A percentile compares a stretch with the other conserved stretches of the same genome.
Evolutionary conservation across 225 moss, liverwort and hornwort species (phyloP).

Genomic region (Rhytidiadelphus loreus): DNA sequence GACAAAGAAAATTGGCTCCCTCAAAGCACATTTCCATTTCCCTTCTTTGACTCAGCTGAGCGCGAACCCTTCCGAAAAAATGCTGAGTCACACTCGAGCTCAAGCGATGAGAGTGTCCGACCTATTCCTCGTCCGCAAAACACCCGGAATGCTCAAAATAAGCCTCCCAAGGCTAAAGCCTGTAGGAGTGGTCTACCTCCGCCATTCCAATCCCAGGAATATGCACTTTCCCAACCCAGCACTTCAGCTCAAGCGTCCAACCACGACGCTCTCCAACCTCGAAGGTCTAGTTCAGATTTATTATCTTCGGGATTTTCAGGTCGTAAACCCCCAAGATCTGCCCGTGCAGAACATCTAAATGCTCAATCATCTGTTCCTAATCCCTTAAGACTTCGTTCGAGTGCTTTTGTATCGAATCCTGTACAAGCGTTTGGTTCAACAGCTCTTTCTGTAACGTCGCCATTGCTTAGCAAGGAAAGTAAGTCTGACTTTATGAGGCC

Average conservation of each 20-base stretch:
- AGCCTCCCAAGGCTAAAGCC: constrained; percentile 2
- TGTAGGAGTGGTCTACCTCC: background rate
- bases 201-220: background rate
- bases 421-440: background rate
- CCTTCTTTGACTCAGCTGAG: constrained; percentile 45
- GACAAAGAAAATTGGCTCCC: constrained; percentile 70
- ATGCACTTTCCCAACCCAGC: background rate
- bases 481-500: background rate
- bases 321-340: constrained; percentile 3
- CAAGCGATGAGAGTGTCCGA: constrained; percentile 13
- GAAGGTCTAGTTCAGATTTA: constrained; percentile 2
- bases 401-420: background rate
- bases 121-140: background rate
- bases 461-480: background rate
- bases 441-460: constrained; percentile 4
- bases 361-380: background rate
- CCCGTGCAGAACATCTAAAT: background rate
- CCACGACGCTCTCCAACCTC: background rate
- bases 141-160: constrained; percentile 2
- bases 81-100: constrained; percentile 2
- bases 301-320: background rate
- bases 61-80: background rate
- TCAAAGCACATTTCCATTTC: constrained; percentile 43
- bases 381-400: background rate
- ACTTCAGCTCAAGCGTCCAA: background rate